Conservation (phyloP, 331 rosid species). For the Erythrophleum ivorense region DNA sequence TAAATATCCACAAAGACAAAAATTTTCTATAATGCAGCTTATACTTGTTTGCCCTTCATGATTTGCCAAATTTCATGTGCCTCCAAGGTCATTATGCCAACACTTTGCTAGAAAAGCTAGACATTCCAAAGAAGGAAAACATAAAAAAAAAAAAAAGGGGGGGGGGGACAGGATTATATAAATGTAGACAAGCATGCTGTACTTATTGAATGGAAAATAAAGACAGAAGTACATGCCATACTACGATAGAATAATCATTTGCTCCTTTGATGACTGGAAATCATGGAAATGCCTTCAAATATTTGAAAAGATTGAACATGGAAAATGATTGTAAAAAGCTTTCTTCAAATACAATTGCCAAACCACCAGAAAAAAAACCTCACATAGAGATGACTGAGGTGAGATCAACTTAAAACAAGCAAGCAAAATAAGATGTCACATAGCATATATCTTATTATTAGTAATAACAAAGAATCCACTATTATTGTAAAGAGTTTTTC, state of each 20-base stretch:
- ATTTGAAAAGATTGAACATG: neutral
- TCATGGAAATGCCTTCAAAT: constrained; percentile 1
- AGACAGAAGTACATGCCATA: neutral
- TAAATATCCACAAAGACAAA: constrained; percentile 25
- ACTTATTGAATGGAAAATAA: constrained; percentile 2
- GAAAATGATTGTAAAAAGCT: constrained; percentile 6
- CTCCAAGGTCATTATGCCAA: constrained; percentile 12
- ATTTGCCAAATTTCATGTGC: constrained; percentile 31
- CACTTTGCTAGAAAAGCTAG: constrained; percentile 5
- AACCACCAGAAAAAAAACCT: constrained; percentile 22
- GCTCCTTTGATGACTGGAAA: neutral
- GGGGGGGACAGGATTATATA: neutral
- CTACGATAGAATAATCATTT: neutral
- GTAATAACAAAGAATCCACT: too few relatives aligned
- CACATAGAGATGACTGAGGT: neutral
- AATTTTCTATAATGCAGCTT: constrained; percentile 13
- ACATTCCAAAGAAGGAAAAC: neutral
- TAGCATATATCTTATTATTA: neutral
- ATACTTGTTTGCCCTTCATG: constrained; percentile 30
- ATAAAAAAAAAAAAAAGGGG: neutral
- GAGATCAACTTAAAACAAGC: constrained; percentile 12
- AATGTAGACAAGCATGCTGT: neutral
- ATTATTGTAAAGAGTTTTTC: too few relatives aligned
- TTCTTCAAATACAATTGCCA: constrained; percentile 23
- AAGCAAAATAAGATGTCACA: constrained; percentile 22